A percentile compares a stretch with the other conserved stretches of the same genome.
These are phyloP conservation scores for Globisporangium nunn DNA, from an alignment of 352 stramenopile species.

Conservation along the genomic window DNA sequence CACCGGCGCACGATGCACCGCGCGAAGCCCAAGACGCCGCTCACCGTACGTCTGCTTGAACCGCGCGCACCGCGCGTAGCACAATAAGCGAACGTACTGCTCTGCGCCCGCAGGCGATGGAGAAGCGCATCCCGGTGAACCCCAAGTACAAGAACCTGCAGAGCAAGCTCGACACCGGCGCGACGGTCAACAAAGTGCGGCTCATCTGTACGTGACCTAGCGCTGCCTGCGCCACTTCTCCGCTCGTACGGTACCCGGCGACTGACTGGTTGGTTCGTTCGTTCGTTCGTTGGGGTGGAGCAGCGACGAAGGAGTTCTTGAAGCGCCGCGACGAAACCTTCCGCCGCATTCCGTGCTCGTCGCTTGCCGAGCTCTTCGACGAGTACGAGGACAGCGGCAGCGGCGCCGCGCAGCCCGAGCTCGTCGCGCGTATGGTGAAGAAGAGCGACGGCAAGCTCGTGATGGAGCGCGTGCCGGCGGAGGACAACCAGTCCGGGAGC, in stretches of 20 bases:
- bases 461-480: slow-evolving; percentile 56
- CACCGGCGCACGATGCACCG: slow-evolving; percentile 32
- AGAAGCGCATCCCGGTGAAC: slow-evolving; percentile 74
- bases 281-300: no score
- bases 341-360: slow-evolving; percentile 54
- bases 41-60: slow-evolving; percentile 25
- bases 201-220: slow-evolving; percentile 48
- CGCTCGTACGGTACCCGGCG: neutral
- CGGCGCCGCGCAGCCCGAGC: slow-evolving; percentile 40
- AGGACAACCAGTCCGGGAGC: slow-evolving; percentile 29
- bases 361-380: slow-evolving; percentile 62
- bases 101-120: slow-evolving; percentile 39
- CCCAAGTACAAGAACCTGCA: slow-evolving; percentile 72
- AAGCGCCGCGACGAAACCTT: slow-evolving; percentile 81
- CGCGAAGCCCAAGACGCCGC: slow-evolving; percentile 56
- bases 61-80: neutral
- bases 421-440: slow-evolving; percentile 74
- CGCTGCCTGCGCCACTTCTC: neutral
- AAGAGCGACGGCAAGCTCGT: slow-evolving; percentile 50
- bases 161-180: slow-evolving; percentile 71
- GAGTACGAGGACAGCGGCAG: slow-evolving; percentile 65
- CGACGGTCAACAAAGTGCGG: slow-evolving; percentile 71
- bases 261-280: neutral
- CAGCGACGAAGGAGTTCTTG: slow-evolving; percentile 73
- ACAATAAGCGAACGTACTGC: neutral